phyloP scores from a whole-genome alignment of 345 rosid species.

The Isatis tinctoria region DNA sequence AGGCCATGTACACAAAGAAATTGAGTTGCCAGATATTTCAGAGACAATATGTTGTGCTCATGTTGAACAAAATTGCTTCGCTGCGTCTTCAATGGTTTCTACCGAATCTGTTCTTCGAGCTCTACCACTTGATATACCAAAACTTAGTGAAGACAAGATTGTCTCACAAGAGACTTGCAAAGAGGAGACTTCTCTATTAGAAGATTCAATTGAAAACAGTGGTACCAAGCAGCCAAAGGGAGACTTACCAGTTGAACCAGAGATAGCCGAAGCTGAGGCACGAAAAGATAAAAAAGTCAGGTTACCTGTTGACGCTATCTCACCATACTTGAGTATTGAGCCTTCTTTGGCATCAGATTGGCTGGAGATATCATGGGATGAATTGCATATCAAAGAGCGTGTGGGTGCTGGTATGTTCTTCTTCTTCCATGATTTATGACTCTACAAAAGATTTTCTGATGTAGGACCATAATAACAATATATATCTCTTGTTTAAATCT shows the following conservation, averaged over 20 bases:
- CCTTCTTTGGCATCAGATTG: constrained; percentile 98
- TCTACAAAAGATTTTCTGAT: neutral
- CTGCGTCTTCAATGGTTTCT: constrained; percentile 36
- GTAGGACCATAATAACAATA: neutral
- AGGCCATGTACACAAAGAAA: constrained; percentile 26
- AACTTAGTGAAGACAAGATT: constrained; percentile 28
- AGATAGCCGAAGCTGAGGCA: constrained; percentile 36
- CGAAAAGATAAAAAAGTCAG: constrained; percentile 37
- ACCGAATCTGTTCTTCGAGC: constrained; percentile 29
- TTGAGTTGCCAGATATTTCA: constrained; percentile 23
- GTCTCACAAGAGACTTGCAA: constrained; percentile 26
- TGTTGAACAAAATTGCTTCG: constrained; percentile 32
- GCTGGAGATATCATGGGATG: constrained; percentile 95
- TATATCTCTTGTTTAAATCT: neutral
- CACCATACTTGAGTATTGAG: constrained; percentile 67
- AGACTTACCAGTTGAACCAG: constrained; percentile 36
- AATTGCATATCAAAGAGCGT: constrained; percentile 84
- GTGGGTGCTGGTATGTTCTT: constrained; percentile 81
- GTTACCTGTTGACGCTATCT: constrained; percentile 40
- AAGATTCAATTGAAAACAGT: constrained; percentile 28
- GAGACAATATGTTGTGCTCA: constrained; percentile 15
- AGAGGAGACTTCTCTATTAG: constrained; percentile 38
- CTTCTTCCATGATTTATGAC: neutral
- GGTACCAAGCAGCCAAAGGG: constrained; percentile 33
- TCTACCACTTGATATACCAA: constrained; percentile 27